phyloP scores from a whole-genome alignment of 495 filamentous ascomycete genomes.

The Durotheca rogersii region DNA sequence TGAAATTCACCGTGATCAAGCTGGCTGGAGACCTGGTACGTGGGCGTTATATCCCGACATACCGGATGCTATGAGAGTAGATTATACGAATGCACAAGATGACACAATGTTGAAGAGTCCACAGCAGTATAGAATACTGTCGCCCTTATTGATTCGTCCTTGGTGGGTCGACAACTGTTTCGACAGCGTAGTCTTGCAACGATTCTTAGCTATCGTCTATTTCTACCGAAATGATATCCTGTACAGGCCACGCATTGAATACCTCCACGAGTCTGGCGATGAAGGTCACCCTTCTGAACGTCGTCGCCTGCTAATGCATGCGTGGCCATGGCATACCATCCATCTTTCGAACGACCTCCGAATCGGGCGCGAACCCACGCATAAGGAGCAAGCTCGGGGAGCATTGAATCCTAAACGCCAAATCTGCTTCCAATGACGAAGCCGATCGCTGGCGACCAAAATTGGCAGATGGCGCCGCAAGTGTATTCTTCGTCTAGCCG shows the following conservation, averaged over 20 bases:
- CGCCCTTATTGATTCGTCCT: slow-evolving; percentile 13
- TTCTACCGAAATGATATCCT: slow-evolving; percentile 8
- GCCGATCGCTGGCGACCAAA: neutral
- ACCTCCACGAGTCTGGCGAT: slow-evolving; percentile 1
- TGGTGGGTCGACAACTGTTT: neutral
- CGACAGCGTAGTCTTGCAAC: neutral
- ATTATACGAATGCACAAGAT: slow-evolving; percentile 16
- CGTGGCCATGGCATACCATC: neutral
- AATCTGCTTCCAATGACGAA: neutral
- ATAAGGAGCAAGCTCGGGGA: neutral
- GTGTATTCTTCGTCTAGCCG: neutral
- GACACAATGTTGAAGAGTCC: slow-evolving; percentile 13
- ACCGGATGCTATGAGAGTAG: slow-evolving; percentile 19
- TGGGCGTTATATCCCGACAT: neutral
- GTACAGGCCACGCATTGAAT: neutral
- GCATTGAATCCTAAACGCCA: neutral
- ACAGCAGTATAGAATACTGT: slow-evolving; percentile 19
- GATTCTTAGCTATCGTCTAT: slow-evolving; percentile 6
- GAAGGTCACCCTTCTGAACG: slow-evolving; percentile 16
- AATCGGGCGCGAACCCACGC: neutral
- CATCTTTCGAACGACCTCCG: neutral
- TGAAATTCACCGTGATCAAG: neutral
- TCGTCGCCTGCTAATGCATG: slow-evolving; percentile 14
- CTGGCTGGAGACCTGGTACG: neutral
- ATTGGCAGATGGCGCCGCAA: neutral